Evolutionary conservation across 345 rosid genomes (phyloP).

Genomic region (Eucalyptus grandis): DNA sequence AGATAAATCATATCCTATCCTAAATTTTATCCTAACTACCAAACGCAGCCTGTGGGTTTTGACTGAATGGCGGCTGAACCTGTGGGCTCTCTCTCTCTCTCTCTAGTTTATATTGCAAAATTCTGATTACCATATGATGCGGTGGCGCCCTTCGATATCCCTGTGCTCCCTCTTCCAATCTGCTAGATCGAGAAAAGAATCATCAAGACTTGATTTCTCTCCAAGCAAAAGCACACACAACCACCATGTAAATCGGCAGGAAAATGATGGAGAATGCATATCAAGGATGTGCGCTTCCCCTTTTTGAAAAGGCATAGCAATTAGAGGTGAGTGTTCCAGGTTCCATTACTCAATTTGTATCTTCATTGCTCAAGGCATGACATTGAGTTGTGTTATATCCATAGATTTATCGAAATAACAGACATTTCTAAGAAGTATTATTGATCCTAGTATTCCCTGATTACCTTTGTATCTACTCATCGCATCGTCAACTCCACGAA

Average conservation of each 20-base stretch:
- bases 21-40: no score
- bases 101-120: neutral
- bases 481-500: no score
- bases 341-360: no score
- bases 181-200: neutral
- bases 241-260: neutral
- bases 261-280: neutral
- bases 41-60: slow-evolving; percentile 5
- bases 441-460: no score
- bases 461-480: no score
- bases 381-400: no score
- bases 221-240: neutral
- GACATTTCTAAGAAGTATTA: no score
- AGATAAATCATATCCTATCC: no score
- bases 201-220: neutral
- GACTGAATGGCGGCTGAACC: slow-evolving; percentile 19
- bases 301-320: no score
- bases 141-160: neutral
- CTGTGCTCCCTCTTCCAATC: neutral
- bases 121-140: neutral
- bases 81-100: neutral
- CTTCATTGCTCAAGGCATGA: no score
- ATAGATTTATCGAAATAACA: no score
- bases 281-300: neutral
- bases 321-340: no score